These are phyloP conservation scores for Podosphaera fusca DNA, from an alignment of 2,329 filamentous ascomycete species.

Conservation along the genomic window DNA sequence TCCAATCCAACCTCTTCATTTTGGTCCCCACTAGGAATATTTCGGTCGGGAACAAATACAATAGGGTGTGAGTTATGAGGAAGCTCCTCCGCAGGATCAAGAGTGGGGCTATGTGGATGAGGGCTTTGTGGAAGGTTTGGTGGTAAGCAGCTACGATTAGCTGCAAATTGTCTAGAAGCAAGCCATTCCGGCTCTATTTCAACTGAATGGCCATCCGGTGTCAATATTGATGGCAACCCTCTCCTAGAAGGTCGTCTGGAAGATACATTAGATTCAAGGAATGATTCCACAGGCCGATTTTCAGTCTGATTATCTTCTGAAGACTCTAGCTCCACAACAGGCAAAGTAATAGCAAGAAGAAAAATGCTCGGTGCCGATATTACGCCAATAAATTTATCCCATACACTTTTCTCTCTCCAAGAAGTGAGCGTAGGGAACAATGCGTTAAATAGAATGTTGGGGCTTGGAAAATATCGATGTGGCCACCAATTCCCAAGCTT, in stretches of 20 bases:
- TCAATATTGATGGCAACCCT: constrained; percentile 7
- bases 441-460: constrained; percentile 45
- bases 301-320: constrained; percentile 18
- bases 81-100: constrained; percentile 14
- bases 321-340: constrained; percentile 57
- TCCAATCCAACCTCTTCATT: background rate
- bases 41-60: background rate
- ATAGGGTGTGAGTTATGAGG: constrained; percentile 10
- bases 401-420: constrained; percentile 64
- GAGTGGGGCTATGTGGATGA: constrained; percentile 15
- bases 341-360: constrained; percentile 68
- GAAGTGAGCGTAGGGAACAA: constrained; percentile 71
- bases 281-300: background rate
- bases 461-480: constrained; percentile 46
- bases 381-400: constrained; percentile 60
- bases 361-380: constrained; percentile 81
- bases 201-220: constrained; percentile 11
- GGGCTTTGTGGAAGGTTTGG: constrained; percentile 3
- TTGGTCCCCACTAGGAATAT: background rate
- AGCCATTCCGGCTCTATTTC: constrained; percentile 31
- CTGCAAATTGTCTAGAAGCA: constrained; percentile 28
- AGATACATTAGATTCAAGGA: background rate
- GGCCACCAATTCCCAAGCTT: constrained; percentile 55
- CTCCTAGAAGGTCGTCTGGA: constrained; percentile 5
- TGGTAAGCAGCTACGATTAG: constrained; percentile 3